Conservation (phyloP, 1,284 basidiomycete species). For the Trichosporon sp. region DNA sequence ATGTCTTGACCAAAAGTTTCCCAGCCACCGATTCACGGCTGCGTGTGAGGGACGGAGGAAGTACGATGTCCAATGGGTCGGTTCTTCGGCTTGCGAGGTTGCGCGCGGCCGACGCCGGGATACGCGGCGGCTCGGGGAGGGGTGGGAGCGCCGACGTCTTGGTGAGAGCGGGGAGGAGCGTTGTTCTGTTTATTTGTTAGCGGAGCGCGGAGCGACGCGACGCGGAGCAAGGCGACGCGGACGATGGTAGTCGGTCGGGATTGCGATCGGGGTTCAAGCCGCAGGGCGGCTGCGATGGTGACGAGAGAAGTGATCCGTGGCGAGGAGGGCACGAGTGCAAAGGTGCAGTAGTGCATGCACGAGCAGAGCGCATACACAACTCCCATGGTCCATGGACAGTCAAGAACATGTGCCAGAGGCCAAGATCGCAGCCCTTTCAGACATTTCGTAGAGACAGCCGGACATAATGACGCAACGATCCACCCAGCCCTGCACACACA, state of each 20-base stretch:
- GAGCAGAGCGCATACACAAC: no score
- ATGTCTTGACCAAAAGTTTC: conserved; percentile 52
- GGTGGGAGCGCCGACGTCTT: not conserved
- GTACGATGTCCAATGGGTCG: conserved; percentile 28
- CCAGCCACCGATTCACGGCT: conserved; percentile 50
- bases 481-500: not conserved
- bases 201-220: not conserved
- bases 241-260: no score
- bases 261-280: no score
- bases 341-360: no score
- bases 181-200: not conserved
- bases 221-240: not conserved
- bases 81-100: conserved; percentile 20
- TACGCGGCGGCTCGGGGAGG: not conserved
- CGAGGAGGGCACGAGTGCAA: no score
- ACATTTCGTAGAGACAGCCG: no score
- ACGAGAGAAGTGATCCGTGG: no score
- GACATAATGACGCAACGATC: not conserved
- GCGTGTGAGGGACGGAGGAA: conserved; percentile 45
- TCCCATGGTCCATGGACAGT: no score
- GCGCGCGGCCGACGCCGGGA: conserved; percentile 15
- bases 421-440: no score
- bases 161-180: not conserved
- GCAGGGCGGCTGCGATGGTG: no score
- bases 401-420: no score